Evolutionary conservation across 2,329 filamentous ascomycete genomes (phyloP).

Genomic region (Paecilomyces formosus): DNA sequence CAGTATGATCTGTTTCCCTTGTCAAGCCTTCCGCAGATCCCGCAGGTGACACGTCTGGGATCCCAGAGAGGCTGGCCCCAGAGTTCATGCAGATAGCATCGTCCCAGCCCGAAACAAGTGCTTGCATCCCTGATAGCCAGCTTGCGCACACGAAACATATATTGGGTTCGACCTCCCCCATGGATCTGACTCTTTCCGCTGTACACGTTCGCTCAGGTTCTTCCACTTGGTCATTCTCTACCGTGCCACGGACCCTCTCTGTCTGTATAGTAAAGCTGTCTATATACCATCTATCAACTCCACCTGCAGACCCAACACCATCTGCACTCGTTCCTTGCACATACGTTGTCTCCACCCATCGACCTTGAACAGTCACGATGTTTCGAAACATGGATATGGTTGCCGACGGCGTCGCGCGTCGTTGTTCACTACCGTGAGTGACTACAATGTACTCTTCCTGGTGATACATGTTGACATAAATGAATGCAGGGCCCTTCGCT

Average conservation of each 20-base stretch:
- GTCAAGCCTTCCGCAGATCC: constrained; percentile 14
- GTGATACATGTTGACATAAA: constrained; percentile 3
- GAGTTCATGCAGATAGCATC: constrained; percentile 8
- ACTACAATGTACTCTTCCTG: not conserved
- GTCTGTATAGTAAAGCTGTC: not conserved
- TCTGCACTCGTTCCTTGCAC: not conserved
- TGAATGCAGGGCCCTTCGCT: constrained; percentile 13
- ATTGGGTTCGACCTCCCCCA: not conserved
- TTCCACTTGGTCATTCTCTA: constrained; percentile 1
- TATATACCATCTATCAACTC: constrained; percentile 1
- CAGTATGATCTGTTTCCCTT: constrained; percentile 11
- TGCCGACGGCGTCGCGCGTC: constrained; percentile 20
- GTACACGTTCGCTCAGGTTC: constrained; percentile 2
- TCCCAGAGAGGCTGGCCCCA: constrained; percentile 10
- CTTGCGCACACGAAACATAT: constrained; percentile 5
- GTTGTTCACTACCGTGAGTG: constrained; percentile 30
- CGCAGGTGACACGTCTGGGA: constrained; percentile 17
- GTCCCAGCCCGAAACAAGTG: constrained; percentile 8
- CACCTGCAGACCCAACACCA: not conserved
- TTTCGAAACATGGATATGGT: constrained; percentile 23
- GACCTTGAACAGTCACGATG: constrained; percentile 10
- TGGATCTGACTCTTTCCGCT: not conserved
- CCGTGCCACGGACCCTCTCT: not conserved
- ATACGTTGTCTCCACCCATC: not conserved
- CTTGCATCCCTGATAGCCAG: not conserved